phyloP scores from a whole-genome alignment of 257 asterid genomes.

The Nicotiana benthamiana region DNA sequence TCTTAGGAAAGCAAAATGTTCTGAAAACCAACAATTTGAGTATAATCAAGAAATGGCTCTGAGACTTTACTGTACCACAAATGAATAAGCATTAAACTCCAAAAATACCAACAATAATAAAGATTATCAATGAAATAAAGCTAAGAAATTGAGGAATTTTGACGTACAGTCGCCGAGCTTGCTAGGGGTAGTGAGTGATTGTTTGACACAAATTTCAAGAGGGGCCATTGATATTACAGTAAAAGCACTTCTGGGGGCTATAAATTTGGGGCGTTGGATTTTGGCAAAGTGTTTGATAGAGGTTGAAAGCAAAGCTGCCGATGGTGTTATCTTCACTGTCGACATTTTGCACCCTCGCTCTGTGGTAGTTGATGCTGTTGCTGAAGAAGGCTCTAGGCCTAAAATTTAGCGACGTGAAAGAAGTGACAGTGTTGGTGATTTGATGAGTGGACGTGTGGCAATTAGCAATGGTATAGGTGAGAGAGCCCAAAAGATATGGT shows the following conservation, averaged over 20 bases:
- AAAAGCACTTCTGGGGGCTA: constrained; percentile 18
- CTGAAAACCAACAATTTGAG: neutral
- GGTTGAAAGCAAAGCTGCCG: constrained; percentile 37
- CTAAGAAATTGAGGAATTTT: neutral
- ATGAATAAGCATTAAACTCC: neutral
- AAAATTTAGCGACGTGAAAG: neutral
- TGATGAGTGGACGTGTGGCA: constrained; percentile 14
- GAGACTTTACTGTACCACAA: neutral
- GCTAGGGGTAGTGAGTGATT: constrained; percentile 62
- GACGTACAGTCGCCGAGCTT: constrained; percentile 86
- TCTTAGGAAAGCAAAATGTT: neutral
- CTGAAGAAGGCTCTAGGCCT: neutral
- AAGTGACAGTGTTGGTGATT: neutral
- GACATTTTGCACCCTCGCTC: constrained; percentile 19
- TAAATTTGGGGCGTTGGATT: constrained; percentile 13
- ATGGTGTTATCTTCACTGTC: constrained; percentile 49
- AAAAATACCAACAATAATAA: neutral
- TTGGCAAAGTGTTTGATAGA: constrained; percentile 40
- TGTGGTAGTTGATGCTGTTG: neutral
- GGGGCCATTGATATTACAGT: constrained; percentile 38
- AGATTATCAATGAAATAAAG: neutral
- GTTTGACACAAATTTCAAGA: constrained; percentile 67
- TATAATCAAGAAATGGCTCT: neutral
- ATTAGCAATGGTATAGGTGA: neutral
- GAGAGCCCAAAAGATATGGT: neutral